These are phyloP conservation scores for Umbelopsis sp. DNA, from an alignment of 371 early-diverging fungal genomes.

Conservation along the genomic window DNA sequence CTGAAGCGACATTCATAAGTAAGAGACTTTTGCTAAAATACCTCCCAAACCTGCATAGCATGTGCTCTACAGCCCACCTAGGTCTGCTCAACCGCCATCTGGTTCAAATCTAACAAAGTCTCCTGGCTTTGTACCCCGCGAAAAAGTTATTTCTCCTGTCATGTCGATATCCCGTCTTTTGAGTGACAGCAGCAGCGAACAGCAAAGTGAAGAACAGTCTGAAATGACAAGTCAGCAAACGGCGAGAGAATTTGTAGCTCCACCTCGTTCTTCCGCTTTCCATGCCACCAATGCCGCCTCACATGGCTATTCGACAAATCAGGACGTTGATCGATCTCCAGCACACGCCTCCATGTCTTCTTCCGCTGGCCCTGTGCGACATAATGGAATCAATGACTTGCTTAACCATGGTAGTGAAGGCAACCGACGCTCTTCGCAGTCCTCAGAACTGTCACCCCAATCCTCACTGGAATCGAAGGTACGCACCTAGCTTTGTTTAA, in stretches of 20 bases:
- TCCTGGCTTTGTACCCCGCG: constrained; percentile 12
- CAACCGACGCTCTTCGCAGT: neutral
- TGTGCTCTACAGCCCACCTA: constrained; percentile 3
- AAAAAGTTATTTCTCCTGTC: constrained; percentile 20
- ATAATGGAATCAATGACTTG: constrained; percentile 17
- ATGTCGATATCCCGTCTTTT: constrained; percentile 22
- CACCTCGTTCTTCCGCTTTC: neutral
- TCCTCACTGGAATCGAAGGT: neutral
- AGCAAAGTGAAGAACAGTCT: neutral
- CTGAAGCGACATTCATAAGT: neutral
- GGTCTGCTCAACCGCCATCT: neutral
- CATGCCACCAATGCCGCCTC: neutral
- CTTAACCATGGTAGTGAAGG: constrained; percentile 6
- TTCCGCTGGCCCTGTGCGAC: neutral
- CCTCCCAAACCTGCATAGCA: neutral
- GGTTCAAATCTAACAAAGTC: neutral
- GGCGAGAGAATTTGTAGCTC: neutral
- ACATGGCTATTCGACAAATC: neutral
- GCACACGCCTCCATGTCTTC: neutral
- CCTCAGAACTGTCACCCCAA: neutral
- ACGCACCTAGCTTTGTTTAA: neutral
- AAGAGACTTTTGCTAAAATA: neutral
- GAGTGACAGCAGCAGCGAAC: constrained; percentile 14
- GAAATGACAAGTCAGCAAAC: neutral
- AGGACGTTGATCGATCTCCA: constrained; percentile 1